Conservation (phyloP, 305 asterid genomes). For the Fraxinus albicans region DNA sequence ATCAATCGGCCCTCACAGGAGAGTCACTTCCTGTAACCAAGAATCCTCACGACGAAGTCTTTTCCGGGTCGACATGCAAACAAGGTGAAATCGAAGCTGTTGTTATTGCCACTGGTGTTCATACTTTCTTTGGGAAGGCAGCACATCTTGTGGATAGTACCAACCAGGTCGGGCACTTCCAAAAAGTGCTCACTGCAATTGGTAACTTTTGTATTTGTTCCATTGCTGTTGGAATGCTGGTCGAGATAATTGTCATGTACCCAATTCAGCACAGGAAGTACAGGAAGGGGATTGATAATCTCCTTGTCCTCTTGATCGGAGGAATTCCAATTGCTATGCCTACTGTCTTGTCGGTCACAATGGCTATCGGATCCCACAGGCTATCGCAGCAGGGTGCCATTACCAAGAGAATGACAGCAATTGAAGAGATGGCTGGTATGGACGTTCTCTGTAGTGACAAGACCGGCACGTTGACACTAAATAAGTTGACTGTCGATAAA, state of each 20-base stretch:
- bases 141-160: constrained; percentile 66
- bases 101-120: constrained; percentile 59
- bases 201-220: constrained; percentile 69
- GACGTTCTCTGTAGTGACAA: constrained; percentile 59
- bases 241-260: constrained; percentile 61
- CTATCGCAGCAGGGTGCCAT: constrained; percentile 55
- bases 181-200: constrained; percentile 53
- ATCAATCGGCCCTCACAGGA: constrained; percentile 54
- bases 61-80: constrained; percentile 61
- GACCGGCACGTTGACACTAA: constrained; percentile 53
- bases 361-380: constrained; percentile 68
- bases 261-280: constrained; percentile 51
- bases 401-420: constrained; percentile 61
- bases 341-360: constrained; percentile 49
- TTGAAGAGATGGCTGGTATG: constrained; percentile 63
- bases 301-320: constrained; percentile 53
- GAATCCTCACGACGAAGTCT: constrained; percentile 47
- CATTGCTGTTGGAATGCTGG: constrained; percentile 52
- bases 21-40: constrained; percentile 56
- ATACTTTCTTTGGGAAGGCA: constrained; percentile 65
- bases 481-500: constrained; percentile 49
- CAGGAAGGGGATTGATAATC: constrained; percentile 56
- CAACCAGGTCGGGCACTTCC: constrained; percentile 60
- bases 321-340: constrained; percentile 68
- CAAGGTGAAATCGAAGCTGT: constrained; percentile 62